Percentiles rank a stretch among this genome's conserved stretches.
Evolutionary conservation across 257 asterid species (phyloP).

Genomic region (Ocimum tenuiflorum): DNA sequence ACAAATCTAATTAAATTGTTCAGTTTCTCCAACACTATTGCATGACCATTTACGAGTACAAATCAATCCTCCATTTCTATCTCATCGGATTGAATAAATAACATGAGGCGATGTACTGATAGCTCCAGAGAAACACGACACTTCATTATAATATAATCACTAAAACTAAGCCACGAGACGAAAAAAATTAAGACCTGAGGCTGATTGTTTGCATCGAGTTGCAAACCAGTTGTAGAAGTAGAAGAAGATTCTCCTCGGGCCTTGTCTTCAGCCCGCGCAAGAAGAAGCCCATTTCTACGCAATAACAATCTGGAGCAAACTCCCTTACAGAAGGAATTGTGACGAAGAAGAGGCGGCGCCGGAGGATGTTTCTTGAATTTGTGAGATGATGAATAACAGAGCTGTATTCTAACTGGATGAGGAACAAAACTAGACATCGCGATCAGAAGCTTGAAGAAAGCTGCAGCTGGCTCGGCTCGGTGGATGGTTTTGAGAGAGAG

Average conservation of each 20-base stretch:
- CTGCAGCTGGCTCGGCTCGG: not conserved
- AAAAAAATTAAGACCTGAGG: conserved; percentile 35
- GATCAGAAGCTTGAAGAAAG: conserved; percentile 1
- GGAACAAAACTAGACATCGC: conserved; percentile 46
- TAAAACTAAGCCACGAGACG: not conserved
- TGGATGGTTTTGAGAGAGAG: conserved; percentile 7
- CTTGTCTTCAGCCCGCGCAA: conserved; percentile 65
- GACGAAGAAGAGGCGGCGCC: conserved; percentile 21
- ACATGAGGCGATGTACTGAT: not conserved
- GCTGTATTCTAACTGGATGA: conserved; percentile 29
- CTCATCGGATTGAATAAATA: not conserved
- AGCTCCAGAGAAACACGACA: not conserved
- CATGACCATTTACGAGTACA: not conserved
- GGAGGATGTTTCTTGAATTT: conserved; percentile 26
- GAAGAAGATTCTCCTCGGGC: conserved; percentile 42
- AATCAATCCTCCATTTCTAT: not conserved
- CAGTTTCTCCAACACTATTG: not conserved
- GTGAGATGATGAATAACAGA: conserved; percentile 18
- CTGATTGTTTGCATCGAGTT: conserved; percentile 30
- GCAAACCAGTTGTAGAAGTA: conserved; percentile 38
- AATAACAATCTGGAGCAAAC: conserved; percentile 27
- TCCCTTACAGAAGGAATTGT: conserved; percentile 27
- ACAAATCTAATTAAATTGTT: not conserved
- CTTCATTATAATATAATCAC: not conserved
- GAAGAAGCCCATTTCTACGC: conserved; percentile 47